Conservation (phyloP, 495 filamentous ascomycete genomes). For the Podospora appendiculata region DNA sequence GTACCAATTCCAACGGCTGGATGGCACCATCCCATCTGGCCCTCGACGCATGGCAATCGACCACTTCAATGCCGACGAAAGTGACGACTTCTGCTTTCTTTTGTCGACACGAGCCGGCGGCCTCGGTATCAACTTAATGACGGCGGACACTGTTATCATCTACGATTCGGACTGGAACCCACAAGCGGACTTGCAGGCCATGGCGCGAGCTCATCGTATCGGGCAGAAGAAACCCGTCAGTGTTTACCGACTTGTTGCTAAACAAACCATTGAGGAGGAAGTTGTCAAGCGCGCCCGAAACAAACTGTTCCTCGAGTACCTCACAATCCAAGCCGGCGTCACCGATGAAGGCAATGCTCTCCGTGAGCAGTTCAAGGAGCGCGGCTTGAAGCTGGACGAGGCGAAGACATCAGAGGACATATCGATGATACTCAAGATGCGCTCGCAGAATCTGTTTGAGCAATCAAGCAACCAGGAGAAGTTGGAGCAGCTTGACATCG, state of each 20-base stretch:
- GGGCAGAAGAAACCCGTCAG: conserved; percentile 93
- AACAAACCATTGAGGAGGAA: conserved; percentile 97
- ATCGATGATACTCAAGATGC: conserved; percentile 83
- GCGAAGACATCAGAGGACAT: conserved; percentile 86
- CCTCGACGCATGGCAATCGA: conserved; percentile 88
- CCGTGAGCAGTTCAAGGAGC: conserved; percentile 47
- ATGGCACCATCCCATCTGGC: conserved; percentile 84
- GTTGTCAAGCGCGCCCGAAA: conserved; percentile 92
- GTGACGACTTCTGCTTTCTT: conserved; percentile 92
- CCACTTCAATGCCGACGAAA: conserved; percentile 92
- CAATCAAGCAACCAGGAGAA: conserved; percentile 92
- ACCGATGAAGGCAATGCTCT: conserved; percentile 85
- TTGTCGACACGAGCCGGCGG: conserved; percentile 93
- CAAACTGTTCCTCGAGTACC: conserved; percentile 96
- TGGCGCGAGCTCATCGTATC: conserved; percentile 96
- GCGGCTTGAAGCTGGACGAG: conserved; percentile 53
- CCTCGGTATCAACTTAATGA: conserved; percentile 97
- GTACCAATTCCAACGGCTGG: conserved; percentile 86
- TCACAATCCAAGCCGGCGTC: conserved; percentile 93
- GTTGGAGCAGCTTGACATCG: conserved; percentile 96
- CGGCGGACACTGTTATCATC: conserved; percentile 93
- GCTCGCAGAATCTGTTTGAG: conserved; percentile 95
- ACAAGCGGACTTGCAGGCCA: conserved; percentile 94
- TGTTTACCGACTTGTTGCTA: conserved; percentile 90
- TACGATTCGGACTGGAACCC: conserved; percentile 99